Evolutionary conservation across 164 flowering plant genomes (phyloP).

Genomic region (Magnolia kwangsiensis): DNA sequence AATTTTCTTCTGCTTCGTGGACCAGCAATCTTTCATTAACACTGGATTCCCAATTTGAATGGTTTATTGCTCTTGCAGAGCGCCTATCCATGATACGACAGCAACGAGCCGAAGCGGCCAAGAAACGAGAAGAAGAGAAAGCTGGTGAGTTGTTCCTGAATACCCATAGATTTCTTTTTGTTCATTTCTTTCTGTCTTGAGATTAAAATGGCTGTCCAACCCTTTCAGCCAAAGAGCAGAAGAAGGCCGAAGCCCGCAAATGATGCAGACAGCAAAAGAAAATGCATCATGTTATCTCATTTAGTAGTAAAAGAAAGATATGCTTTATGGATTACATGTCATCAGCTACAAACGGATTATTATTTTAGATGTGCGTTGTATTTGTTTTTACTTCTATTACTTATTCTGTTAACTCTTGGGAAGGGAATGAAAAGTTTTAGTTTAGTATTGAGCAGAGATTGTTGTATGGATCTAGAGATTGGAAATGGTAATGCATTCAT

Average conservation of each 20-base stretch:
- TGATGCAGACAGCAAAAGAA: constrained; percentile 5
- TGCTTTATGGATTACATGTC: neutral
- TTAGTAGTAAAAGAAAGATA: neutral
- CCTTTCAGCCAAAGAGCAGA: constrained; percentile 69
- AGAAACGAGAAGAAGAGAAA: constrained; percentile 82
- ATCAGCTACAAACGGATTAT: neutral
- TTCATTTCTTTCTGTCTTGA: neutral
- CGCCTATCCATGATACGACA: constrained; percentile 70
- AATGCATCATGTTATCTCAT: neutral
- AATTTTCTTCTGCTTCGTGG: neutral
- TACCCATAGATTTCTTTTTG: neutral
- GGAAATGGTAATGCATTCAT: too few species aligned
- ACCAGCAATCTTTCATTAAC: neutral
- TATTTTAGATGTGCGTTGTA: neutral
- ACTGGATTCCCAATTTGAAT: neutral
- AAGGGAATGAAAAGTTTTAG: constrained; percentile 3
- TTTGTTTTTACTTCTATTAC: neutral
- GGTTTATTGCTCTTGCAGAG: constrained; percentile 34
- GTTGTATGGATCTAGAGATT: neutral
- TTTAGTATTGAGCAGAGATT: neutral
- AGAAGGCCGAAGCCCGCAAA: constrained; percentile 54
- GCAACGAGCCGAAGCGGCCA: constrained; percentile 85
- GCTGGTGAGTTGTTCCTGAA: constrained; percentile 44
- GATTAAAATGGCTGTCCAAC: neutral
- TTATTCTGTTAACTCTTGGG: neutral